Conservation (phyloP, 345 rosid genomes). For the Chamaenerion angustifolium region DNA sequence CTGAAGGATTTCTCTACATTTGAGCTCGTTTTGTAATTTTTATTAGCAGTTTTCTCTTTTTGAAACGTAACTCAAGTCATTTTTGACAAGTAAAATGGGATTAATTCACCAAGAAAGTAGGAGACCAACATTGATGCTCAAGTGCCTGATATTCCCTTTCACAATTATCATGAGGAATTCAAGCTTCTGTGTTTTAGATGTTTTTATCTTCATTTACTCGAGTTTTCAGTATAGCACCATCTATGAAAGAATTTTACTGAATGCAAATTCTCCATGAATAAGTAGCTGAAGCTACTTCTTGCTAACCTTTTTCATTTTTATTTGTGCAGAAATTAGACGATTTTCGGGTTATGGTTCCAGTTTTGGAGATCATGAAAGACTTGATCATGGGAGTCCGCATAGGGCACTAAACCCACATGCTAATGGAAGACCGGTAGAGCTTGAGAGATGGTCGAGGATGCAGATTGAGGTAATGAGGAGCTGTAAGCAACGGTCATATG, state of each 20-base stretch:
- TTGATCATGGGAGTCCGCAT: constrained; percentile 77
- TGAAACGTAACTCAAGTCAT: too few relatives aligned
- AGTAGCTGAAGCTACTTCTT: neutral
- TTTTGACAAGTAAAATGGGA: too few relatives aligned
- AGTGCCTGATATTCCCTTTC: too few relatives aligned
- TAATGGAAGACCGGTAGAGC: constrained; percentile 57
- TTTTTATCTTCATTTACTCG: too few relatives aligned
- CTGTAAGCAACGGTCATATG: too few relatives aligned
- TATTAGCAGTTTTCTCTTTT: too few relatives aligned
- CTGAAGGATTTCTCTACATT: too few relatives aligned
- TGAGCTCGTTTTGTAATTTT: too few relatives aligned
- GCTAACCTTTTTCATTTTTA: constrained; percentile 1
- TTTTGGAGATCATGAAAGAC: constrained; percentile 59
- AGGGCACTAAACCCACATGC: constrained; percentile 55
- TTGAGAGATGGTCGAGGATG: constrained; percentile 70
- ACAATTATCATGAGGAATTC: too few relatives aligned
- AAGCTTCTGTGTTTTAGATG: too few relatives aligned
- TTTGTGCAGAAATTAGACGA: constrained; percentile 61
- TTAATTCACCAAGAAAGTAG: too few relatives aligned
- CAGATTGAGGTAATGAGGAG: constrained; percentile 63
- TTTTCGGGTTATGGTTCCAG: constrained; percentile 29
- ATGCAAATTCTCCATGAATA: neutral
- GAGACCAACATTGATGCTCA: too few relatives aligned
- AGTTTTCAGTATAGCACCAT: neutral
- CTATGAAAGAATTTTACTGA: neutral